A percentile compares a stretch with the other conserved stretches of the same genome.
Evolutionary conservation across 1,284 basidiomycete species (phyloP).

Genomic region (Tranzscheliella williamsii): DNA sequence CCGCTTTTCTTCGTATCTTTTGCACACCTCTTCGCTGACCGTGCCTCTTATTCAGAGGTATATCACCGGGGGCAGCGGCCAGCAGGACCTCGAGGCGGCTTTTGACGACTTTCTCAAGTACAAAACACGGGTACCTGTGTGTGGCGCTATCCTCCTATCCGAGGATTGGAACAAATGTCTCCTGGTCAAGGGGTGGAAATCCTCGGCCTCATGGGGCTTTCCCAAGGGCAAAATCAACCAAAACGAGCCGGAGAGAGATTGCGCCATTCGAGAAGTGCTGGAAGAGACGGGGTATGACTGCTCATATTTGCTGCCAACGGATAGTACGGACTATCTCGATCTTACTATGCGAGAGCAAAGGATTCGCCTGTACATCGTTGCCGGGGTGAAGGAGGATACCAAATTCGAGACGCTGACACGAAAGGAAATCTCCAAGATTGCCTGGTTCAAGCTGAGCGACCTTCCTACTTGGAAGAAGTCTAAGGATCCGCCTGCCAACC

Average conservation of each 20-base stretch:
- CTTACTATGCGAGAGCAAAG: constrained; percentile 84
- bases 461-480: constrained; percentile 91
- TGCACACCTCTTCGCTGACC: constrained; percentile 51
- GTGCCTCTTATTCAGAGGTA: constrained; percentile 59
- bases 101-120: constrained; percentile 67
- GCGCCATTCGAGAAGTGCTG: constrained; percentile 67
- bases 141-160: constrained; percentile 94
- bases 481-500: constrained; percentile 65
- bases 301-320: constrained; percentile 35
- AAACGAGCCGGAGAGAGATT: constrained; percentile 66
- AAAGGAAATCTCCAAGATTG: constrained; percentile 98
- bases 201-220: constrained; percentile 94
- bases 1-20: constrained; percentile 91
- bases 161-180: constrained; percentile 75
- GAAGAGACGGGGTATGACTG: constrained; percentile 61
- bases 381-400: constrained; percentile 85
- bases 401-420: constrained; percentile 89
- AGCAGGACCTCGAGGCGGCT: constrained; percentile 53
- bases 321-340: constrained; percentile 71
- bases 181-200: constrained; percentile 89
- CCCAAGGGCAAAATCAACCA: constrained; percentile 99
- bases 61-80: constrained; percentile 44
- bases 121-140: constrained; percentile 97
- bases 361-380: constrained; percentile 89
- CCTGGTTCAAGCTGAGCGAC: constrained; percentile 90